These are phyloP conservation scores for Neofusicoccum parvum DNA, from an alignment of 2,329 filamentous ascomycete species.

Conservation along the genomic window DNA sequence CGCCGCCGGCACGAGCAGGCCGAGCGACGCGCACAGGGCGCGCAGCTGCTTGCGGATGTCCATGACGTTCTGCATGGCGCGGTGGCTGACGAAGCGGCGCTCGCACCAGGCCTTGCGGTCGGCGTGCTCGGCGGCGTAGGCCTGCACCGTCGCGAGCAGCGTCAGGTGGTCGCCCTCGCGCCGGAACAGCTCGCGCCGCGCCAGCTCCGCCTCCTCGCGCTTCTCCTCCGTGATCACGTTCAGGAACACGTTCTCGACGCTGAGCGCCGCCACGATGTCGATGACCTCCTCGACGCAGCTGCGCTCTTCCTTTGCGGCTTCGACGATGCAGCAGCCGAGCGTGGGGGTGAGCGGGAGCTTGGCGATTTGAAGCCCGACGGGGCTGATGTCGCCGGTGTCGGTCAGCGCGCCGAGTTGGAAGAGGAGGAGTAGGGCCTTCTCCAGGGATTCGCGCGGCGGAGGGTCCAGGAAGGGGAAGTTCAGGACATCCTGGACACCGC, in stretches of 20 bases:
- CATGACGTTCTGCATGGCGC: slow-evolving; percentile 68
- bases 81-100: slow-evolving; percentile 61
- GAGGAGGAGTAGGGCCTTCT: slow-evolving; percentile 80
- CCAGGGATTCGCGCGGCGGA: slow-evolving; percentile 74
- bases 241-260: slow-evolving; percentile 65
- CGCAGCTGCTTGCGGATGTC: slow-evolving; percentile 65
- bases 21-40: slow-evolving; percentile 55
- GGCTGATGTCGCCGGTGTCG: slow-evolving; percentile 72
- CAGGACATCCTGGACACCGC: slow-evolving; percentile 79
- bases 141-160: slow-evolving; percentile 61
- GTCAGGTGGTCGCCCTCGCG: slow-evolving; percentile 67
- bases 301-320: slow-evolving; percentile 69
- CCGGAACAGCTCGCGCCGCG: slow-evolving; percentile 58
- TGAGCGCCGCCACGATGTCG: slow-evolving; percentile 74
- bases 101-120: slow-evolving; percentile 64
- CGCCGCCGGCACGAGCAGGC: slow-evolving; percentile 33
- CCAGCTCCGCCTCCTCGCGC: slow-evolving; percentile 59
- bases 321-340: slow-evolving; percentile 79
- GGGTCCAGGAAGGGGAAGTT: slow-evolving; percentile 83
- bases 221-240: slow-evolving; percentile 62
- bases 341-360: slow-evolving; percentile 80
- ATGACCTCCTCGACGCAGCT: slow-evolving; percentile 81
- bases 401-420: slow-evolving; percentile 76
- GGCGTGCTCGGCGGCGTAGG: slow-evolving; percentile 59
- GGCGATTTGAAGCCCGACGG: slow-evolving; percentile 74